phyloP scores from a whole-genome alignment of 1,139 yeast genomes.

The Kodamaea anthophila region DNA sequence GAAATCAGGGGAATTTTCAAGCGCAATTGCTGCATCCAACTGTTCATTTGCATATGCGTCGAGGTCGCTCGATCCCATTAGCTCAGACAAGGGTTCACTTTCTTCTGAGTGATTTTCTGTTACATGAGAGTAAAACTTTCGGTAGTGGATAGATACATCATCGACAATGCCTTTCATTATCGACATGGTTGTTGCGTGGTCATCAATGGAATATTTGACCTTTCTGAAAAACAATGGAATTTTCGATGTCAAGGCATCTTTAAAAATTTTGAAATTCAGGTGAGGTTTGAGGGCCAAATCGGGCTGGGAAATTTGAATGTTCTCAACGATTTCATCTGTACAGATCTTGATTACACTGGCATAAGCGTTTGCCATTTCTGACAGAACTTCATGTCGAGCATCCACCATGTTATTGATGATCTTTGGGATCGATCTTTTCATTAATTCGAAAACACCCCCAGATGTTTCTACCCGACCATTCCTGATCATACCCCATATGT shows the following conservation, averaged over 20 bases:
- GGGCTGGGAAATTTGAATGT: constrained; percentile 20
- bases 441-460: constrained; percentile 50
- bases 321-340: constrained; percentile 30
- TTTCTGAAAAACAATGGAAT: constrained; percentile 52
- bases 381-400: constrained; percentile 71
- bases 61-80: constrained; percentile 35
- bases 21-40: constrained; percentile 16
- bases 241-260: constrained; percentile 42
- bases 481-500: constrained; percentile 44
- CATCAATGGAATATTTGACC: constrained; percentile 43
- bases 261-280: constrained; percentile 24
- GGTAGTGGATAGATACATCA: constrained; percentile 7
- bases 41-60: constrained; percentile 29
- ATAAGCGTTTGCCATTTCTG: constrained; percentile 65
- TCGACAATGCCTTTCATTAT: constrained; percentile 6
- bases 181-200: constrained; percentile 24
- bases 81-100: constrained; percentile 24
- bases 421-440: constrained; percentile 69
- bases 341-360: constrained; percentile 50
- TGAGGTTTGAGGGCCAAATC: constrained; percentile 4
- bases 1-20: constrained; percentile 13
- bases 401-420: constrained; percentile 85
- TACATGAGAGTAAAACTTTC: constrained; percentile 6
- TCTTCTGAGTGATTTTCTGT: constrained; percentile 9
- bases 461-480: constrained; percentile 30